A percentile compares a stretch with the other conserved stretches of the same genome.
Evolutionary conservation across 371 early-diverging fungal genomes (phyloP).

Genomic region (Rhizoclosmatium hyalinum): DNA sequence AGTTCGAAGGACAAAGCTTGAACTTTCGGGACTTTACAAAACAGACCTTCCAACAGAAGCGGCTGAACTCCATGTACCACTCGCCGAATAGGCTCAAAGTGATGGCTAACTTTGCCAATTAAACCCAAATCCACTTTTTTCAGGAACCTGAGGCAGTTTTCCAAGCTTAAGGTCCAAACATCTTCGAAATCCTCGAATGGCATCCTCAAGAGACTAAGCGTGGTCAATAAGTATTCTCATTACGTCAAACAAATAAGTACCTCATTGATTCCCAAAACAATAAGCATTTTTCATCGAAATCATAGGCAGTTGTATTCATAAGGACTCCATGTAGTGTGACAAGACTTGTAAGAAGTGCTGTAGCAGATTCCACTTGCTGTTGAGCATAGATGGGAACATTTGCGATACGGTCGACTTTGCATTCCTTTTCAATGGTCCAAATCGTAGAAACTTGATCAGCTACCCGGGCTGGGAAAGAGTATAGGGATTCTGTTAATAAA

Average conservation of each 20-base stretch:
- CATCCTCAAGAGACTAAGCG: slow-evolving; percentile 38
- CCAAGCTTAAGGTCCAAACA: slow-evolving; percentile 35
- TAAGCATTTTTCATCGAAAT: slow-evolving; percentile 25
- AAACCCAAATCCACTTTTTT: slow-evolving; percentile 10
- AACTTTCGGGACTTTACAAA: slow-evolving; percentile 22
- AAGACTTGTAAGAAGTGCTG: slow-evolving; percentile 28
- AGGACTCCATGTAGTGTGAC: slow-evolving; percentile 36
- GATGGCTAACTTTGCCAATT: background rate
- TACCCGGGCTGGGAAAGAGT: slow-evolving; percentile 39
- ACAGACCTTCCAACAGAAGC: slow-evolving; percentile 43
- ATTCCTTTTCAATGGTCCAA: slow-evolving; percentile 30
- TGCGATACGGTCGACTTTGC: background rate
- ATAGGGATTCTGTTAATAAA: slow-evolving; percentile 10
- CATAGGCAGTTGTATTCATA: slow-evolving; percentile 24
- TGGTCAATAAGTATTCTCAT: slow-evolving; percentile 2
- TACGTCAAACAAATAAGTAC: slow-evolving; percentile 26
- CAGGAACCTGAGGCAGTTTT: slow-evolving; percentile 40
- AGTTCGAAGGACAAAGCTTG: slow-evolving; percentile 45
- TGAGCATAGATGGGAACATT: background rate
- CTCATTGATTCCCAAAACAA: slow-evolving; percentile 43
- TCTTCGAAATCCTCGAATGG: slow-evolving; percentile 33
- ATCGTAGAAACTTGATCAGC: slow-evolving; percentile 41
- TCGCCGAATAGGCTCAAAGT: slow-evolving; percentile 20
- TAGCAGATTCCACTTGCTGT: background rate
- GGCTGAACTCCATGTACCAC: slow-evolving; percentile 37